These are phyloP conservation scores for Trichoderma gracile DNA, from an alignment of 2,329 filamentous ascomycete species.

Conservation along the genomic window DNA sequence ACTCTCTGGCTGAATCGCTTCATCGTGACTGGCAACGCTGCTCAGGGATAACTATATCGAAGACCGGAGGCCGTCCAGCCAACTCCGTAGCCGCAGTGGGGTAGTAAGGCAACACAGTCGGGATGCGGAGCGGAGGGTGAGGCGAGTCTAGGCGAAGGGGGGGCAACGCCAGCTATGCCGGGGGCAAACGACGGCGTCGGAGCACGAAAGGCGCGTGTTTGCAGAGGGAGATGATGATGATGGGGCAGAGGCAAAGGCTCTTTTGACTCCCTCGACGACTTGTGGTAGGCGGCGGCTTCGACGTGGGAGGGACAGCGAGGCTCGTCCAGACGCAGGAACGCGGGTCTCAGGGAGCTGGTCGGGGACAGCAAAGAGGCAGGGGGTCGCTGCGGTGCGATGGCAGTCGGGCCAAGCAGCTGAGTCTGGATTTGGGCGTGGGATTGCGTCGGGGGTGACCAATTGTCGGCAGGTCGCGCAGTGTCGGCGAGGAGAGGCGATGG, in stretches of 20 bases:
- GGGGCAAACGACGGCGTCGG: conserved; percentile 19
- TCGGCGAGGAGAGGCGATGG: conserved; percentile 15
- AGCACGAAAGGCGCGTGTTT: conserved; percentile 20
- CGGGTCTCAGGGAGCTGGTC: conserved; percentile 25
- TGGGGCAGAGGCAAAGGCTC: conserved; percentile 6
- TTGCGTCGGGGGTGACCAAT: conserved; percentile 17
- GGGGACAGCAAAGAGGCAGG: conserved; percentile 22
- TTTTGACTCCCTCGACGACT: conserved; percentile 7
- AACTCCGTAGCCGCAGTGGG: conserved; percentile 30
- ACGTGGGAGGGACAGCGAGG: conserved; percentile 10
- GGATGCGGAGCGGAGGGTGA: conserved; percentile 29
- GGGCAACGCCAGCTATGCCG: conserved; percentile 27
- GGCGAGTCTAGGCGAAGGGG: conserved; percentile 31
- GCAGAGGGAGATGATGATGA: conserved; percentile 11
- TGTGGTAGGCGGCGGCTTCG: conserved; percentile 11
- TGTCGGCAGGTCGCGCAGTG: conserved; percentile 24
- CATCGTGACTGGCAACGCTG: conserved; percentile 62
- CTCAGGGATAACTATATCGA: conserved; percentile 23
- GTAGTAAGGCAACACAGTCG: conserved; percentile 38
- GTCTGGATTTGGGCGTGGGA: conserved; percentile 5
- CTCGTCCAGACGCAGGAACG: conserved; percentile 25
- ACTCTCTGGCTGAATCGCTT: conserved; percentile 97
- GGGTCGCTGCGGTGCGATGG: conserved; percentile 8
- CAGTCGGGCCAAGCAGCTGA: conserved; percentile 13
- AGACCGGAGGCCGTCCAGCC: conserved; percentile 24